phyloP scores from a whole-genome alignment of 2,329 filamentous ascomycete genomes.

The Pseudocercospora fuligena region DNA sequence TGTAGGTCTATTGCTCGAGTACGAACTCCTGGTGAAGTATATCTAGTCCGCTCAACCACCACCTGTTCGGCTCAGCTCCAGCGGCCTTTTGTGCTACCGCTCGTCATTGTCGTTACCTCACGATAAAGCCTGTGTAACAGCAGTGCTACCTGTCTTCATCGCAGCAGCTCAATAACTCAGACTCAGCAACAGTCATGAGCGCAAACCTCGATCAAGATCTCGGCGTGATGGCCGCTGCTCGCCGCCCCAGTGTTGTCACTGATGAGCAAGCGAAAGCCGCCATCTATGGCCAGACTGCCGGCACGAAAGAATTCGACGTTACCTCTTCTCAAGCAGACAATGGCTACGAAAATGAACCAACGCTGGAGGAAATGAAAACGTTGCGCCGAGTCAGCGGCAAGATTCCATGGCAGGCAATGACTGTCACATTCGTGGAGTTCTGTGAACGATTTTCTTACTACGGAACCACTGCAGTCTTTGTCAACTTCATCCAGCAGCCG shows the following conservation, averaged over 20 bases:
- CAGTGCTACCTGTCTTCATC: constrained; percentile 1
- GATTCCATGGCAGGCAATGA: constrained; percentile 52
- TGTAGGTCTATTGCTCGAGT: background rate
- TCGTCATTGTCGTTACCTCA: background rate
- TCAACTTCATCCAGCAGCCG: constrained; percentile 53
- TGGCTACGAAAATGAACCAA: constrained; percentile 44
- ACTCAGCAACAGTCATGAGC: constrained; percentile 24
- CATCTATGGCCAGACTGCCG: constrained; percentile 20
- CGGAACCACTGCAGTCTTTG: constrained; percentile 52
- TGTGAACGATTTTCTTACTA: constrained; percentile 55
- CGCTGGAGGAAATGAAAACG: constrained; percentile 49
- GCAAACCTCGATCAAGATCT: constrained; percentile 28
- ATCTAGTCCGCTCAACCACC: background rate
- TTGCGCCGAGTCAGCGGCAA: constrained; percentile 52
- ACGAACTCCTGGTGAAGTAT: background rate
- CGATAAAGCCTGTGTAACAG: constrained; percentile 2
- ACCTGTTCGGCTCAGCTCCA: background rate
- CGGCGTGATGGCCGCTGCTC: constrained; percentile 32
- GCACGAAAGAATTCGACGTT: constrained; percentile 20
- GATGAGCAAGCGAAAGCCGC: constrained; percentile 25
- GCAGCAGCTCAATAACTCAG: constrained; percentile 7
- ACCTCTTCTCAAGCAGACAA: constrained; percentile 20
- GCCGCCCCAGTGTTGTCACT: constrained; percentile 27
- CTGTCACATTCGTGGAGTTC: constrained; percentile 55
- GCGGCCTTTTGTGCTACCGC: constrained; percentile 15